These are phyloP conservation scores for Auricularia sp. DNA, from an alignment of 768 basidiomycete species.

Conservation along the genomic window DNA sequence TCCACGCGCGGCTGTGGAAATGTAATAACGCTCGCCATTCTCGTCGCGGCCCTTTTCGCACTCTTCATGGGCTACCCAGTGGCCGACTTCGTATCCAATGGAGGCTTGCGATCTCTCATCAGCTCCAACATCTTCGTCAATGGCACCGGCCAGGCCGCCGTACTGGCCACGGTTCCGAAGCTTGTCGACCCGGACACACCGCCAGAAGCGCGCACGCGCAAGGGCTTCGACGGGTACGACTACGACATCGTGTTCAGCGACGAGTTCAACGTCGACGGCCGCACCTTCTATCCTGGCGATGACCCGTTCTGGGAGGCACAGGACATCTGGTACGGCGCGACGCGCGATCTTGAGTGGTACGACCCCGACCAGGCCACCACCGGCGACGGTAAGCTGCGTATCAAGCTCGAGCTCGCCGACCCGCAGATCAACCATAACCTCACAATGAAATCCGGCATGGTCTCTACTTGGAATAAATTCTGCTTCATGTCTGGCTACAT, in stretches of 20 bases:
- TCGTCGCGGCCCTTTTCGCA: constrained; percentile 57
- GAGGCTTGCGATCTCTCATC: constrained; percentile 32
- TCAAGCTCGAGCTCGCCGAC: constrained; percentile 8
- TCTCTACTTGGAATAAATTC: constrained; percentile 18
- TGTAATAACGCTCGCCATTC: constrained; percentile 53
- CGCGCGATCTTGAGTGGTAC: constrained; percentile 14
- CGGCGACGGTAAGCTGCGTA: constrained; percentile 9
- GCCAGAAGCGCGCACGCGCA: constrained; percentile 3
- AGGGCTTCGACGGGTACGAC: constrained; percentile 7
- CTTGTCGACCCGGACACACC: constrained; percentile 13
- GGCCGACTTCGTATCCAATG: constrained; percentile 37
- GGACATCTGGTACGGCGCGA: constrained; percentile 30
- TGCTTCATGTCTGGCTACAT: constrained; percentile 18
- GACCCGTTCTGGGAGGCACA: constrained; percentile 37
- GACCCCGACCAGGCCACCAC: constrained; percentile 50
- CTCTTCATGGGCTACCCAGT: constrained; percentile 89
- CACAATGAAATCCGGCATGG: constrained; percentile 25
- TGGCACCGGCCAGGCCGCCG: constrained; percentile 55
- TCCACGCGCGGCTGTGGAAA: constrained; percentile 69
- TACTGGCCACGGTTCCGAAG: constrained; percentile 20
- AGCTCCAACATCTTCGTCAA: constrained; percentile 61
- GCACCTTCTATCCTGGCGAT: constrained; percentile 25
- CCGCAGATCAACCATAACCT: constrained; percentile 9
- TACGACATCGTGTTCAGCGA: constrained; percentile 23
- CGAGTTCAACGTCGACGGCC: constrained; percentile 29